Evolutionary conservation across 164 flowering plant species (phyloP).

Genomic region (Liquidambar formosana): DNA sequence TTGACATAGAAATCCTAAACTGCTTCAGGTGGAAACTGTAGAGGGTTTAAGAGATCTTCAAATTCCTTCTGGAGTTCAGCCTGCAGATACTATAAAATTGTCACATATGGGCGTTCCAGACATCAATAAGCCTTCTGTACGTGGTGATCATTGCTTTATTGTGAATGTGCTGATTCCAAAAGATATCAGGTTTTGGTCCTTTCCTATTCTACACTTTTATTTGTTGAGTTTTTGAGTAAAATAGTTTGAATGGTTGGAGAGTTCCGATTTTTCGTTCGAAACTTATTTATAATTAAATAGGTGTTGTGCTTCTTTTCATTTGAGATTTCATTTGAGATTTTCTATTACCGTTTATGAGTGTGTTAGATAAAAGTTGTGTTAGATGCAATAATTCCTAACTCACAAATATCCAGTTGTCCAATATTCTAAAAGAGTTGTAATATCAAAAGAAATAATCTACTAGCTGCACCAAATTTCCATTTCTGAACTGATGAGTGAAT

Average conservation of each 20-base stretch:
- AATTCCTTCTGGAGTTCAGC: slow-evolving; percentile 85
- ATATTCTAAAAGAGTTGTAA: not conserved
- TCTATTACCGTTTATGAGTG: too few species aligned
- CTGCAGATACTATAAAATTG: slow-evolving; percentile 71
- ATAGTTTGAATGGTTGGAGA: not conserved
- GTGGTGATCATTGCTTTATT: slow-evolving; percentile 87
- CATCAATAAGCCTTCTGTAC: slow-evolving; percentile 56
- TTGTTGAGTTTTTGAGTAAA: not conserved
- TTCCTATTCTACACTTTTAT: not conserved
- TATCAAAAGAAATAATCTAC: not conserved
- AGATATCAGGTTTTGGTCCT: slow-evolving; percentile 55
- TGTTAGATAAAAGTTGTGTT: too few species aligned
- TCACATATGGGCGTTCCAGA: slow-evolving; percentile 77
- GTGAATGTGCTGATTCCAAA: slow-evolving; percentile 79
- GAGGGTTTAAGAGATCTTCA: slow-evolving; percentile 78
- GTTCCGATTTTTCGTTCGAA: too few species aligned
- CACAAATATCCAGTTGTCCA: too few species aligned
- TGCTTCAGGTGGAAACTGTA: slow-evolving; percentile 76
- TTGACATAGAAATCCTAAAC: slow-evolving; percentile 6
- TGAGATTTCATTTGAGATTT: not conserved
- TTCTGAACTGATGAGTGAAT: not conserved
- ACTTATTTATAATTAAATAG: not conserved
- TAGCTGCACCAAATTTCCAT: not conserved
- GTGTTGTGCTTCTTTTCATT: not conserved
- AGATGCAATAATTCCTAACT: too few species aligned